Percentiles rank a stretch among this genome's conserved stretches.
Conservation (phyloP, 163 green algal genomes). For the Chlorella variabilis region DNA sequence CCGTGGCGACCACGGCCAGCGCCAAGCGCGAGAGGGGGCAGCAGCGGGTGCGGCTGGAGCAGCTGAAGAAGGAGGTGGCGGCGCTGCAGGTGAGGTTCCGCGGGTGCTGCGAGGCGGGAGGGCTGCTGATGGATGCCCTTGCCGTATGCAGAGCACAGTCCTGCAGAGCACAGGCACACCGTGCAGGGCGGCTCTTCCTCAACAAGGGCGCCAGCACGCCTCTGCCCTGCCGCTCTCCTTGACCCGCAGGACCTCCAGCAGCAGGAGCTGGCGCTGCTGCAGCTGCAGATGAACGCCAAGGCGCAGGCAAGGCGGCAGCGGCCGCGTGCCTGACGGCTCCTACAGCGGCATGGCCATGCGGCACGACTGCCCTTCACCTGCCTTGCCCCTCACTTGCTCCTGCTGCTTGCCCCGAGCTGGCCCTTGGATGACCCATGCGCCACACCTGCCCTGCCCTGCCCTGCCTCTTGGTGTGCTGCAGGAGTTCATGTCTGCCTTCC, state of each 20-base stretch:
- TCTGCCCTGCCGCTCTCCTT: not conserved
- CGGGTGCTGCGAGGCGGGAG: not conserved
- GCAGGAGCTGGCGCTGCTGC: constrained; percentile 25
- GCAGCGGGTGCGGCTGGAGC: constrained; percentile 4
- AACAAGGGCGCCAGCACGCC: too few relatives aligned
- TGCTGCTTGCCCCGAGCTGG: too few relatives aligned
- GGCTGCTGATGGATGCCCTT: too few relatives aligned
- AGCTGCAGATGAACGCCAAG: constrained; percentile 22
- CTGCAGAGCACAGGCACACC: too few relatives aligned
- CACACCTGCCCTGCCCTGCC: not conserved
- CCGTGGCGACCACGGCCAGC: not conserved
- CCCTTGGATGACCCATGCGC: too few relatives aligned
- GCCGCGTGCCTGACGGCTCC: too few relatives aligned
- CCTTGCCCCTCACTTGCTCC: too few relatives aligned
- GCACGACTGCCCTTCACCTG: too few relatives aligned
- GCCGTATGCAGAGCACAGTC: not conserved
- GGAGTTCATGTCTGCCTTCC: constrained; percentile 6
- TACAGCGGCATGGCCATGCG: too few relatives aligned
- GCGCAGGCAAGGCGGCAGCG: not conserved
- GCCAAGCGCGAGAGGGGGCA: constrained; percentile 2
- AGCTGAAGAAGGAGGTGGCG: not conserved
- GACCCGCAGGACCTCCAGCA: constrained; percentile 9
- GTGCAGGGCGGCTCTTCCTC: too few relatives aligned
- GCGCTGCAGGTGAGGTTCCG: constrained; percentile 14
- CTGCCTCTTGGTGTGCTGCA: not conserved